Conservation (phyloP, 257 asterid species). For the Galeopsis tetrahit region DNA sequence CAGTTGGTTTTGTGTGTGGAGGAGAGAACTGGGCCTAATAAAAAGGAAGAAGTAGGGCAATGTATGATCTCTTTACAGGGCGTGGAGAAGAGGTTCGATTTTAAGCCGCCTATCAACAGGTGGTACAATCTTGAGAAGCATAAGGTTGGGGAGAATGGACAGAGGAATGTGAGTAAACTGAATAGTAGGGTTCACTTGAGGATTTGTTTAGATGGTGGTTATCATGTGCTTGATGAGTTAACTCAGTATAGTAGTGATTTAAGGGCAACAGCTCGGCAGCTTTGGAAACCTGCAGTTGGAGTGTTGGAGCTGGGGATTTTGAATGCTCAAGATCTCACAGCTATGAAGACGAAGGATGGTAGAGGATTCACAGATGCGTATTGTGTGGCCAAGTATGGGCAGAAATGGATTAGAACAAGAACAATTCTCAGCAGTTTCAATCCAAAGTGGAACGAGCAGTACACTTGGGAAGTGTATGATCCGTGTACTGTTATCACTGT, state of each 20-base stretch:
- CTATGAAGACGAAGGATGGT: slow-evolving; percentile 69
- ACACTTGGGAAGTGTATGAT: slow-evolving; percentile 92
- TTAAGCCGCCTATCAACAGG: slow-evolving; percentile 54
- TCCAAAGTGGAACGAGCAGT: slow-evolving; percentile 92
- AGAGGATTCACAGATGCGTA: slow-evolving; percentile 77
- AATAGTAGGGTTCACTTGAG: slow-evolving; percentile 76
- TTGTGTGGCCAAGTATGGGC: slow-evolving; percentile 96
- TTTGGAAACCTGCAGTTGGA: slow-evolving; percentile 87
- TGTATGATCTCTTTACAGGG: slow-evolving; percentile 61
- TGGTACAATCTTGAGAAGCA: slow-evolving; percentile 87
- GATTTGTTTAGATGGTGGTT: slow-evolving; percentile 84
- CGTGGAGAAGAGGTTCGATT: slow-evolving; percentile 75
- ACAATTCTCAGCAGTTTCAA: slow-evolving; percentile 61
- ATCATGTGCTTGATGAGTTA: slow-evolving; percentile 94
- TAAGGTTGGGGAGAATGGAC: slow-evolving; percentile 48
- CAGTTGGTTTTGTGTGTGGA: slow-evolving; percentile 67
- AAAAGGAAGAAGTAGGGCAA: slow-evolving; percentile 73
- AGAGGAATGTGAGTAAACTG: slow-evolving; percentile 42
- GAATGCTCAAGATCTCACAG: slow-evolving; percentile 70
- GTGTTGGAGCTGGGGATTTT: slow-evolving; percentile 81
- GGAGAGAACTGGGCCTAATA: slow-evolving; percentile 57
- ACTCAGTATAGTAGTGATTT: slow-evolving; percentile 87
- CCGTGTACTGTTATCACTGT: slow-evolving; percentile 85
- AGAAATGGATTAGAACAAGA: slow-evolving; percentile 89
- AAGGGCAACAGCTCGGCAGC: slow-evolving; percentile 74